phyloP scores from a whole-genome alignment of 768 basidiomycete genomes.

The Termitomyces sp. region DNA sequence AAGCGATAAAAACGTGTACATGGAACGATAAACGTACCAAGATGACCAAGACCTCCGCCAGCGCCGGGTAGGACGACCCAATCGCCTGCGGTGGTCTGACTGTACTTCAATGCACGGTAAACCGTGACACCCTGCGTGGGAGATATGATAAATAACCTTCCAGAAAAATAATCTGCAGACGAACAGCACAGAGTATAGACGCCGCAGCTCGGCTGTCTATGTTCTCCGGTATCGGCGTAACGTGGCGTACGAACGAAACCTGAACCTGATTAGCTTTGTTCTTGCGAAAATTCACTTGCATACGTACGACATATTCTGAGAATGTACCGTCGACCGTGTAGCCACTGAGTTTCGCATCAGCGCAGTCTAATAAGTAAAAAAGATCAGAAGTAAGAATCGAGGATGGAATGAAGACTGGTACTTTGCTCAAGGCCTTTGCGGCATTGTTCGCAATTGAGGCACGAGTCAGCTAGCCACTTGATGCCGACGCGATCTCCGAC shows the following conservation, averaged over 20 bases:
- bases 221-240: slow-evolving; percentile 78
- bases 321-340: slow-evolving; percentile 81
- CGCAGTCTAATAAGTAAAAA: slow-evolving; percentile 46
- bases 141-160: slow-evolving; percentile 13
- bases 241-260: slow-evolving; percentile 69
- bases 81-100: slow-evolving; percentile 62
- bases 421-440: slow-evolving; percentile 75
- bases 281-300: background rate
- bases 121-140: slow-evolving; percentile 69
- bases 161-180: slow-evolving; percentile 15
- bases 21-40: slow-evolving; percentile 41
- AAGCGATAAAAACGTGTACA: background rate
- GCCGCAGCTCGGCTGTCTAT: slow-evolving; percentile 67
- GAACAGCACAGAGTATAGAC: slow-evolving; percentile 75
- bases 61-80: slow-evolving; percentile 79
- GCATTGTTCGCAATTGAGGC: slow-evolving; percentile 76
- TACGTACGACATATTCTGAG: slow-evolving; percentile 57
- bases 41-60: slow-evolving; percentile 81
- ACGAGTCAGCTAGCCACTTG: slow-evolving; percentile 76
- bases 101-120: slow-evolving; percentile 81
- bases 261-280: slow-evolving; percentile 15
- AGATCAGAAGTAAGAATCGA: background rate
- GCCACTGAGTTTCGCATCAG: slow-evolving; percentile 58
- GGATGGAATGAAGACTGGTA: slow-evolving; percentile 27
- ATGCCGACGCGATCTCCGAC: slow-evolving; percentile 81